Evolutionary conservation across 176 grass and related monocot genomes (phyloP).

Genomic region (Oryza longistaminata): DNA sequence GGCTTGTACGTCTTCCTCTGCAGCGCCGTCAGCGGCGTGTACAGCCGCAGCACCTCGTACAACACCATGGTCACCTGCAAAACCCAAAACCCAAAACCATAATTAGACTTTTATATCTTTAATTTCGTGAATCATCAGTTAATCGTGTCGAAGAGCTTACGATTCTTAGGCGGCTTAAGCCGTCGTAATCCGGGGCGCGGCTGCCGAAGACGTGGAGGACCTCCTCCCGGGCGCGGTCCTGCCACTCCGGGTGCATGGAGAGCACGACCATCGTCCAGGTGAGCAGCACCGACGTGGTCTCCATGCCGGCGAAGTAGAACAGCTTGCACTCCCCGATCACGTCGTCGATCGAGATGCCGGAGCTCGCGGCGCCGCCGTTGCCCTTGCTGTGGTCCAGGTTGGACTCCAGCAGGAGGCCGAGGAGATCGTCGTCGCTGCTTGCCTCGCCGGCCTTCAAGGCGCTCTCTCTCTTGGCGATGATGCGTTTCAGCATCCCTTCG

Average conservation of each 20-base stretch:
- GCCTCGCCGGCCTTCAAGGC: slow-evolving; percentile 33
- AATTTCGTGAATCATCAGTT: too few species aligned
- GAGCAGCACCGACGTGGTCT: slow-evolving; percentile 77
- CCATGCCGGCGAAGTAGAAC: slow-evolving; percentile 87
- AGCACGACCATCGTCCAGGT: slow-evolving; percentile 79
- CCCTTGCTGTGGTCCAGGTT: slow-evolving; percentile 49
- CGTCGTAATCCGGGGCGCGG: slow-evolving; percentile 55
- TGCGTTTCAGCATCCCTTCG: slow-evolving; percentile 43
- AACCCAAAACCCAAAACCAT: neutral
- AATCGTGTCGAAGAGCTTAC: slow-evolving; percentile 32
- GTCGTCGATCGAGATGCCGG: slow-evolving; percentile 61
- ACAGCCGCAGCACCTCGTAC: slow-evolving; percentile 76
- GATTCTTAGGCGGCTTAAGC: slow-evolving; percentile 54
- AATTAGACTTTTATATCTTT: too few species aligned
- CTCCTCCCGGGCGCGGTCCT: slow-evolving; percentile 69
- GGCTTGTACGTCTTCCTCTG: slow-evolving; percentile 42
- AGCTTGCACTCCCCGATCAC: slow-evolving; percentile 90
- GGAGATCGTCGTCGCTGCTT: slow-evolving; percentile 47
- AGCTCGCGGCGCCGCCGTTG: neutral
- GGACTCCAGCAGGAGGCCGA: slow-evolving; percentile 64
- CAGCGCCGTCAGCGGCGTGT: slow-evolving; percentile 41
- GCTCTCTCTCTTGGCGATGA: slow-evolving; percentile 60
- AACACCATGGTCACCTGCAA: slow-evolving; percentile 78
- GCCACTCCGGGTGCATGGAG: slow-evolving; percentile 84
- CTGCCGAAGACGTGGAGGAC: slow-evolving; percentile 51